These are phyloP conservation scores for Pythium aristosporum DNA, from an alignment of 352 stramenopile species.

Conservation along the genomic window DNA sequence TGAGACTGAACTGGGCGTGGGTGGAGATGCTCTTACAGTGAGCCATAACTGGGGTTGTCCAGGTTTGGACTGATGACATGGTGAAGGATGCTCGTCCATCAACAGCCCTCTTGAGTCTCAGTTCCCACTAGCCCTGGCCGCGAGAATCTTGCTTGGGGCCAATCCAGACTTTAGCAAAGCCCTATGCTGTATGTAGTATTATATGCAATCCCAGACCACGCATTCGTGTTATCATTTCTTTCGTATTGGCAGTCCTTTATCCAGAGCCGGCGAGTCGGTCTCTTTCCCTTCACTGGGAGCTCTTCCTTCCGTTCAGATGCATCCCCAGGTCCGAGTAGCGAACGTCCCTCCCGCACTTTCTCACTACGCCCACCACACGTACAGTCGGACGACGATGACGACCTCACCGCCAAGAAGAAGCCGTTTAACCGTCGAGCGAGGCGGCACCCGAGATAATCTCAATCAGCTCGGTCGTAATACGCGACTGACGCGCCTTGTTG, in stretches of 20 bases:
- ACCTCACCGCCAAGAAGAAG: no score
- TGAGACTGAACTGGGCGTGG: no score
- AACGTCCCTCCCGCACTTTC: background rate
- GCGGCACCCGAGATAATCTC: constrained; percentile 98
- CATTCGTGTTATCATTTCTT: constrained; percentile 14
- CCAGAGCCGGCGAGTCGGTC: background rate
- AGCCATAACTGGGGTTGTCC: no score
- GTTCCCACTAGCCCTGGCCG: no score
- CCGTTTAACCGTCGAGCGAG: constrained; percentile 89
- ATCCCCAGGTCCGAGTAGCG: background rate
- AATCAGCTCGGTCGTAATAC: constrained; percentile 97
- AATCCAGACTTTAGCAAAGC: no score
- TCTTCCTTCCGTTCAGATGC: background rate
- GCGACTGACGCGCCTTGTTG: constrained; percentile 93
- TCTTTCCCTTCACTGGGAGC: background rate
- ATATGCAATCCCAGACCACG: background rate
- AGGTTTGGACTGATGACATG: no score
- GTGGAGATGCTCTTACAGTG: no score
- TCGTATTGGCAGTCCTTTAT: constrained; percentile 18
- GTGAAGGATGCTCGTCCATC: no score
- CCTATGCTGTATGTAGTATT: no score
- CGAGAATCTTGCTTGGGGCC: no score
- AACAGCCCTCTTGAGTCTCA: no score
- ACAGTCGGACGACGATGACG: no score
- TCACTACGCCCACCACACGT: constrained; percentile 10